Evolutionary conservation across 73 alveolate species (phyloP).

Genomic region (Uronychia binucleata): DNA sequence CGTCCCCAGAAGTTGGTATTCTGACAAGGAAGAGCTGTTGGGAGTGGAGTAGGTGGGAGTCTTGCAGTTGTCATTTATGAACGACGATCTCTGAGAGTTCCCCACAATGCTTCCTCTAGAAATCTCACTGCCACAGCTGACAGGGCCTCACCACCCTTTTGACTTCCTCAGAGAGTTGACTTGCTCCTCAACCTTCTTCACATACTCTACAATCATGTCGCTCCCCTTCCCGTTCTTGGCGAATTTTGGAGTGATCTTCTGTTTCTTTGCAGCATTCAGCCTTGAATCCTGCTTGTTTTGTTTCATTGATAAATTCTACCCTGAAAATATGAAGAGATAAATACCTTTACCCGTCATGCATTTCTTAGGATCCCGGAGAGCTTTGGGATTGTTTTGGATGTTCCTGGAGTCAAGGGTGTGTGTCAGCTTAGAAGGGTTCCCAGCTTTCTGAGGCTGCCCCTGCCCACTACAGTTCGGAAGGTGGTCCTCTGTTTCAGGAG

Average conservation of each 20-base stretch:
- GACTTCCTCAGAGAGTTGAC: not conserved
- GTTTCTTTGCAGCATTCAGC: not conserved
- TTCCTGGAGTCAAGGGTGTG: not conserved
- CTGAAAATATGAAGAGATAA: not conserved
- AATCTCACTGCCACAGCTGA: not conserved
- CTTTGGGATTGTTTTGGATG: too few species aligned
- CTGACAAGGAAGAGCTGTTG: constrained; percentile 16
- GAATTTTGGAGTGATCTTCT: not conserved
- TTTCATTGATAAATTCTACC: not conserved
- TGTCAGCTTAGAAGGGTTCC: not conserved
- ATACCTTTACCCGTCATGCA: not conserved
- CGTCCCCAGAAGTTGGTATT: constrained; percentile 61
- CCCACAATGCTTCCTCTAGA: not conserved
- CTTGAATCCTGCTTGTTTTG: not conserved
- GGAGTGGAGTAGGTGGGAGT: constrained; percentile 33
- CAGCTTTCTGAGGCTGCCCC: too few species aligned
- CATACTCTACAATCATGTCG: not conserved
- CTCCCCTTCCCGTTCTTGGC: not conserved
- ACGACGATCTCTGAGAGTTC: not conserved
- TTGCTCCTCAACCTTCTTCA: not conserved
- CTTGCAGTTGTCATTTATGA: not conserved
- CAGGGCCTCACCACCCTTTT: not conserved
- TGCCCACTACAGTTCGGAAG: not conserved
- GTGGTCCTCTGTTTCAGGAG: not conserved
- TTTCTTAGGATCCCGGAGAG: not conserved